Base-by-base conservation (phyloP, 495 filamentous ascomycete species). In the Podospora conica region DNA sequence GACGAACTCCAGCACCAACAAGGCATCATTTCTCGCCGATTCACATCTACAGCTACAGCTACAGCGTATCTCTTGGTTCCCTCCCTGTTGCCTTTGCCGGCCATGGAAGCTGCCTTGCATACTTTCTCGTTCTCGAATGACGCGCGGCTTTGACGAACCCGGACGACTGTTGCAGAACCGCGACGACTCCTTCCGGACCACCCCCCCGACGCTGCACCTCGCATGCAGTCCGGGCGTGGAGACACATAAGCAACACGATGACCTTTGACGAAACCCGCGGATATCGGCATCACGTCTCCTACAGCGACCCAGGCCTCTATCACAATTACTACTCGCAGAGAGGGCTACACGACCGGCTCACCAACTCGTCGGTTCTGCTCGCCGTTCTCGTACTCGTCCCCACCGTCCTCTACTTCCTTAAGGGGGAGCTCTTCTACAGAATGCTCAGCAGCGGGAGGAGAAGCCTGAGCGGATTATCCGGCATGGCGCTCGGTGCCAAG, bases 381-480 rank as follows among this genome's bases (percentile, higher is more conserved):
- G 69, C 79, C 15, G 48, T 77, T 11, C 53, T 77, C 8, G 29
- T 86, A 12, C 70, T 84, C 65, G 27, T 77, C 60, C 57, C 78
- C 15, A 74, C 79, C 27, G 55, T 81, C 60, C 61, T 82, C 55
- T 85, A 84, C 73, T 70, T 75, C 69, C 71, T 66, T 18, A 48
- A 48, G 40, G 40, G 40, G n/a, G 40, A 48, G n/a, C 6, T 8
- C 40, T 6, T 48, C 15, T n/a, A 48, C 15, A 48, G 40, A n/a
- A n/a, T 48, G 40, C 40, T 48, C 40, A 48, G 15, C 40, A n/a
- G 5, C 8, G 40, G 40, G 6, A 48, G 2, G 40, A 78, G 73
- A 62, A 79, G 81, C 20, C 73, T 89, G 11, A 78, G 83, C 25
- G 76, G 81, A 21, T 75, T 85, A 48, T 77, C 87, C 3, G 76